Conservation (phyloP, 192 early-diverging fungal genomes). For the Pilaira anomala region DNA sequence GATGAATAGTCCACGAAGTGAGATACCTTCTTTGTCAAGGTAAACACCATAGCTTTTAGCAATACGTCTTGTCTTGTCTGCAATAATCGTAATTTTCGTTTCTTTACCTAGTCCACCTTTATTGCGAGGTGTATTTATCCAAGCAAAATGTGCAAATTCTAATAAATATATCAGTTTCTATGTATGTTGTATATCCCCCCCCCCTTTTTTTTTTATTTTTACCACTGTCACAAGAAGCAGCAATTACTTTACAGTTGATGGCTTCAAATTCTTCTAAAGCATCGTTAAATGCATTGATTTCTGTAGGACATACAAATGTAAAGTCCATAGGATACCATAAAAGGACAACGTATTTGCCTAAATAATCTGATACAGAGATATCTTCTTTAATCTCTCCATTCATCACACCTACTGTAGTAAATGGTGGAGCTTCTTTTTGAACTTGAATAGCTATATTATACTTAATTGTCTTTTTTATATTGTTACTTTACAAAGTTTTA, state of each 20-base stretch:
- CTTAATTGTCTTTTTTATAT: no score
- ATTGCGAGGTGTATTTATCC: conserved; percentile 80
- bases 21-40: conserved; percentile 70
- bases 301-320: conserved; percentile 85
- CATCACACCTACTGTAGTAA: conserved; percentile 65
- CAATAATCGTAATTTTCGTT: conserved; percentile 80
- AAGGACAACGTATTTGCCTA: conserved; percentile 54
- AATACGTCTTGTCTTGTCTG: conserved; percentile 77
- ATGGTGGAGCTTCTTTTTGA: conserved; percentile 59
- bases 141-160: conserved; percentile 85
- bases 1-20: conserved; percentile 87
- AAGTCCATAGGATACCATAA: conserved; percentile 78
- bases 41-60: conserved; percentile 85
- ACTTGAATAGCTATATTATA: conserved; percentile 6
- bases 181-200: not conserved
- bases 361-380: conserved; percentile 56
- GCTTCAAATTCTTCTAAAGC: conserved; percentile 75
- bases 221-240: conserved; percentile 60
- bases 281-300: conserved; percentile 89
- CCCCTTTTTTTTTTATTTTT: not conserved
- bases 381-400: conserved; percentile 63
- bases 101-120: conserved; percentile 83
- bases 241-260: conserved; percentile 73
- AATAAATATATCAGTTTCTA: conserved; percentile 20
- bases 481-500: no score